A percentile compares a stretch with the other conserved stretches of the same genome.
These are phyloP conservation scores for Paecilomyces niveus DNA, from an alignment of 2,329 filamentous ascomycete species.

Conservation along the genomic window DNA sequence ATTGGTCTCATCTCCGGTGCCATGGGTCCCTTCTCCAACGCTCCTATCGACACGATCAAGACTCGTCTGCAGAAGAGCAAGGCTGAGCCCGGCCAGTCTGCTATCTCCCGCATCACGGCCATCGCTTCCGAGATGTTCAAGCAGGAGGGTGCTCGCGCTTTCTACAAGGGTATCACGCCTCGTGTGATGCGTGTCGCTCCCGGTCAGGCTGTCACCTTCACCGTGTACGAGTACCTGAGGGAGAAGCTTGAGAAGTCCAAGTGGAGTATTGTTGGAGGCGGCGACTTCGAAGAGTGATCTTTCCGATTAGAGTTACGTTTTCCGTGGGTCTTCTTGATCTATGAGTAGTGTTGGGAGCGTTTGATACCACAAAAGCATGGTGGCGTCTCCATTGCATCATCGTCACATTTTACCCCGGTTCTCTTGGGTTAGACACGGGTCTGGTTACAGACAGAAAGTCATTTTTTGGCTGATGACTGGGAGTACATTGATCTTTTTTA, in stretches of 20 bases:
- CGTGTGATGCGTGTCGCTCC: constrained; percentile 96
- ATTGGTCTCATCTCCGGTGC: constrained; percentile 89
- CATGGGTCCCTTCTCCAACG: constrained; percentile 93
- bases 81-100: constrained; percentile 71
- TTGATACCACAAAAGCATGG: constrained; percentile 2
- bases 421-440: not conserved
- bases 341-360: not conserved
- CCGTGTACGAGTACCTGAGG: constrained; percentile 70
- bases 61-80: constrained; percentile 88
- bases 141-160: constrained; percentile 89
- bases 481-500: not conserved
- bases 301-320: not conserved
- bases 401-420: not conserved
- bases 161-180: constrained; percentile 98
- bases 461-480: not conserved
- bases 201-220: constrained; percentile 76
- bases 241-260: constrained; percentile 62
- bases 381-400: constrained; percentile 1
- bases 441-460: not conserved
- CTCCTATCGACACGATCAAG: constrained; percentile 98
- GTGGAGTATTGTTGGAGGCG: constrained; percentile 51
- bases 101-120: constrained; percentile 65
- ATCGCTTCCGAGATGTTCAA: constrained; percentile 84
- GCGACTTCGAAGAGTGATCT: constrained; percentile 49
- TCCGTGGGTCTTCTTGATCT: not conserved